Conservation (phyloP, 208 protist species). For the Leishmania turanica region DNA sequence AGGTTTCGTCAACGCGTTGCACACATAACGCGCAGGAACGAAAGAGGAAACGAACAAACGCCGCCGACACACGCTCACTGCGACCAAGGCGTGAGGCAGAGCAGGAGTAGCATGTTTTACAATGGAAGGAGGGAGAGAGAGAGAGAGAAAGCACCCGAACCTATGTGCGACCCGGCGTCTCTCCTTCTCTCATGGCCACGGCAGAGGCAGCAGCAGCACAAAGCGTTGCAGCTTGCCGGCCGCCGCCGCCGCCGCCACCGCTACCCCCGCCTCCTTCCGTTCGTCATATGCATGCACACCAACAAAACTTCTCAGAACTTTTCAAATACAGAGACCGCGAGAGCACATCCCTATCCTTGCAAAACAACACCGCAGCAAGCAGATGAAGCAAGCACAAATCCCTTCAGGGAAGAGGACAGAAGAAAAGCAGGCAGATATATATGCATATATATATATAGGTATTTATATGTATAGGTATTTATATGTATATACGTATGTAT, state of each 20-base stretch:
- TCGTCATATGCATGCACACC: neutral
- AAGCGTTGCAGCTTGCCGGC: neutral
- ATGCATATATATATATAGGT: neutral
- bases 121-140: neutral
- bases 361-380: too few relatives aligned
- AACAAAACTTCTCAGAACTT: neutral
- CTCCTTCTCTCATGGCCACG: neutral
- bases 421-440: neutral
- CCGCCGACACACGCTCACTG: too few relatives aligned
- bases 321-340: neutral
- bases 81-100: too few relatives aligned
- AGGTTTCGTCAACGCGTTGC: too few relatives aligned
- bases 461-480: neutral
- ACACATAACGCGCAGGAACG: too few relatives aligned
- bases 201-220: neutral
- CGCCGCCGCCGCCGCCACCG: neutral
- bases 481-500: neutral
- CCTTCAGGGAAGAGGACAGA: neutral
- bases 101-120: too few relatives aligned
- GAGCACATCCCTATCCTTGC: neutral
- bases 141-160: neutral
- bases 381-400: neutral
- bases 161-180: neutral
- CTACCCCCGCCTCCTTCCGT: neutral
- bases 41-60: too few relatives aligned